Percentiles rank a stretch among this genome's conserved stretches.
These are phyloP conservation scores for Venturia effusa DNA, from an alignment of 2,329 filamentous ascomycete genomes.

Conservation along the genomic window DNA sequence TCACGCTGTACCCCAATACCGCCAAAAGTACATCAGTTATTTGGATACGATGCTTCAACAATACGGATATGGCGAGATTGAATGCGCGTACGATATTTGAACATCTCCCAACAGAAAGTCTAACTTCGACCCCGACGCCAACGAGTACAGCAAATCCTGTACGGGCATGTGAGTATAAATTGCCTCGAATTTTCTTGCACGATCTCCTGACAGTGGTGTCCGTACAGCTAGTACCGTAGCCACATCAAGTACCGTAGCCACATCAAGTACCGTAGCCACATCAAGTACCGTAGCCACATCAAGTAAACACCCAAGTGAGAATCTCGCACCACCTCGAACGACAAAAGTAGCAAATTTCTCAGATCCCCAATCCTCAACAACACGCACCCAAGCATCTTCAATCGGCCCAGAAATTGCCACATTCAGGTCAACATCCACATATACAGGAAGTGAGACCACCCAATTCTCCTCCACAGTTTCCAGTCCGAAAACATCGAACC, in stretches of 20 bases:
- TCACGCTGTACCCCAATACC: neutral
- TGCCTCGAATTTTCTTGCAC: neutral
- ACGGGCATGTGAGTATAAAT: neutral
- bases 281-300: neutral
- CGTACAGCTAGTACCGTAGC: neutral
- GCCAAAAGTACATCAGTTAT: neutral
- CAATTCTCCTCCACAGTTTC: no score
- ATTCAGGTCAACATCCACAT: no score
- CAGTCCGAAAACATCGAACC: no score
- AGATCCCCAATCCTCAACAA: no score
- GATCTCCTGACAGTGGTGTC: neutral
- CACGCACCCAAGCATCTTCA: no score
- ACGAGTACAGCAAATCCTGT: no score
- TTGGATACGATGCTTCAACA: neutral
- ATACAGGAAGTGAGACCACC: no score
- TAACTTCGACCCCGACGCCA: neutral
- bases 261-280: neutral
- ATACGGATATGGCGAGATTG: neutral
- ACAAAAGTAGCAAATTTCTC: no score
- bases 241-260: neutral
- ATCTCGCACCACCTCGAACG: no score
- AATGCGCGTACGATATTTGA: neutral
- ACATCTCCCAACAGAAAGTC: neutral
- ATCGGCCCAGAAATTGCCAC: no score
- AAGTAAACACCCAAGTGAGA: no score